Evolutionary conservation across 169 alveolate genomes (phyloP), one percentile per base, ranked within the genome.

Genomic region (Plasmodium coatneyi): DNA sequence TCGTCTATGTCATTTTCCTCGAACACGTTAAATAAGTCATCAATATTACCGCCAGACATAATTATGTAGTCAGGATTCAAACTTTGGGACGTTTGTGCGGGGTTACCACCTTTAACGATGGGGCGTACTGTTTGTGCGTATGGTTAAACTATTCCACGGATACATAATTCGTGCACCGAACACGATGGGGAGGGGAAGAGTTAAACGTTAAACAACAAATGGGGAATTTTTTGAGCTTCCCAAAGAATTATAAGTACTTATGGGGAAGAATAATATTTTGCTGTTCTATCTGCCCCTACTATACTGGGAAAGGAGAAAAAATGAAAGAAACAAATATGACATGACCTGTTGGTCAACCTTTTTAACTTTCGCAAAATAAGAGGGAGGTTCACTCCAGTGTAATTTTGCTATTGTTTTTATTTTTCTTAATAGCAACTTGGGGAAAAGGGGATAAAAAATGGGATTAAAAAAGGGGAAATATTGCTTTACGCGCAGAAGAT

Each of bases 11-110:
- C 87, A 28, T 70, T 71, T 41, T 91, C 95, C 66, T 91, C 95
- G 71, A 91, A 91, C 19, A 91, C 95, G 34, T 91, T 54, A 78
- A 91, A 91, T 46, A 91, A 54, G 30, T 91, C 95, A 36, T 91
- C 95, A 5, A 91, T 91, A n/a, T 81, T 71, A 9, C 76, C 76
- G 19, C 83, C 52, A 9, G 95, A 91, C 95, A 91, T 91, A 41
- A 79, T 89, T 22, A 46, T 72, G 6, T 36, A 10, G 32, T 60
- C 6, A 6, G 1, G 43, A 39, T 32, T 74, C 22, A 32, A 19
- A 7, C 36, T 66, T 19, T 4, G 46, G 46, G 3, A 19, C 34
- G 30, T 74, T 14, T 34, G 54, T 14, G 54, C 22, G 54, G 32
- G 54, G 43, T 12, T 49, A 49, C 60, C 12, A 14, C 60, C 14